Evolutionary conservation across 345 rosid genomes (phyloP).

Genomic region (Aquilaria malaccensis): DNA sequence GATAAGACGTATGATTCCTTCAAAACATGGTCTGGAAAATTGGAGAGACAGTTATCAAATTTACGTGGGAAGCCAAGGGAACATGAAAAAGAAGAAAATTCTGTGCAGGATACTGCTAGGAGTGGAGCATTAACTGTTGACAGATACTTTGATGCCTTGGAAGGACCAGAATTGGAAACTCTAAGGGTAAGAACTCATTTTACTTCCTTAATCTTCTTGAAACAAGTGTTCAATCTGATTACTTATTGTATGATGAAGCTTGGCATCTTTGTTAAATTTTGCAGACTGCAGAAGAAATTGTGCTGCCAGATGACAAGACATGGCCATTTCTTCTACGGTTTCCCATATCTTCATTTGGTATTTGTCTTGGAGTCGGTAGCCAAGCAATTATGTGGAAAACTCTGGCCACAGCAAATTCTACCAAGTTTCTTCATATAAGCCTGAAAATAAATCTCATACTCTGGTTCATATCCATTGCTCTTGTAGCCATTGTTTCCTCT

Average conservation of each 20-base stretch:
- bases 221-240: not conserved
- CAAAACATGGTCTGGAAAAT: slow-evolving; percentile 84
- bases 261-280: not conserved
- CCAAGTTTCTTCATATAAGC: slow-evolving; percentile 62
- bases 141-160: slow-evolving; percentile 73
- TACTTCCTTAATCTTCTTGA: not conserved
- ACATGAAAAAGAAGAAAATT: slow-evolving; percentile 11
- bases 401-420: slow-evolving; percentile 52
- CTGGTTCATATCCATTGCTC: slow-evolving; percentile 61
- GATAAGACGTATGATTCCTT: slow-evolving; percentile 71
- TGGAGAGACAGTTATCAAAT: slow-evolving; percentile 67
- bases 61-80: slow-evolving; percentile 50
- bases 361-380: slow-evolving; percentile 88
- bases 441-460: slow-evolving; percentile 37
- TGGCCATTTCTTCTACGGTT: slow-evolving; percentile 93
- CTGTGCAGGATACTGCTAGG: slow-evolving; percentile 19
- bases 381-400: slow-evolving; percentile 92
- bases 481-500: slow-evolving; percentile 34
- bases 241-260: not conserved
- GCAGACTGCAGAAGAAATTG: slow-evolving; percentile 66
- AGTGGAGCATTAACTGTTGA: slow-evolving; percentile 58
- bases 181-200: slow-evolving; percentile 43
- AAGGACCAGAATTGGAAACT: slow-evolving; percentile 85
- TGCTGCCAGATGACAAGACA: slow-evolving; percentile 65
- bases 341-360: slow-evolving; percentile 74